Percentiles rank a stretch among this genome's conserved stretches.
Evolutionary conservation across 371 early-diverging fungal species (phyloP).

Genomic region (Globomyces sp.): DNA sequence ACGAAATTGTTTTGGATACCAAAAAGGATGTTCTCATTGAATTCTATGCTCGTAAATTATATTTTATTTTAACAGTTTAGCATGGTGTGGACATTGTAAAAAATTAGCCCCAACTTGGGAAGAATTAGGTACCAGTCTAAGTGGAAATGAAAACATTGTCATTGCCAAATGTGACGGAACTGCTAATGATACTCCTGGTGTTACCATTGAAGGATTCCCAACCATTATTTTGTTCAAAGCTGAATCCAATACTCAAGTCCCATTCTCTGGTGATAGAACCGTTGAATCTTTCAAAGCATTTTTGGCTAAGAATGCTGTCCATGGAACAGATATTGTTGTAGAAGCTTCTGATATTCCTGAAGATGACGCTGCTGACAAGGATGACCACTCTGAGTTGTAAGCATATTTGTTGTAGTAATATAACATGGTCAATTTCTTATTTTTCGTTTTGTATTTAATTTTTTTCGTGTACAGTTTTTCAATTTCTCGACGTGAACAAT

Average conservation of each 20-base stretch:
- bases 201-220: constrained; percentile 90
- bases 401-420: too few relatives aligned
- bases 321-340: constrained; percentile 19
- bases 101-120: constrained; percentile 80
- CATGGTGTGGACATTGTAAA: constrained; percentile 94
- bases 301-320: constrained; percentile 59
- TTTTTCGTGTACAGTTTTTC: too few relatives aligned
- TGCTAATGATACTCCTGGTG: constrained; percentile 82
- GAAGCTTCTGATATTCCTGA: background rate
- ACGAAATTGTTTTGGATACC: constrained; percentile 75
- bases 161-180: constrained; percentile 97
- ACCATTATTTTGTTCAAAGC: constrained; percentile 93
- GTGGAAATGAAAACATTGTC: constrained; percentile 45
- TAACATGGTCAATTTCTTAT: too few relatives aligned
- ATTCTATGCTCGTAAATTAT: constrained; percentile 76
- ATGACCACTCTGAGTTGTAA: too few relatives aligned
- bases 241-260: constrained; percentile 70
- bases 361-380: background rate
- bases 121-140: constrained; percentile 59
- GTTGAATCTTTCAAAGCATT: constrained; percentile 75
- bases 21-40: constrained; percentile 91
- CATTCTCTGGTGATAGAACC: constrained; percentile 83
- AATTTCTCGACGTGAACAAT: too few relatives aligned
- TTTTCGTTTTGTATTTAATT: too few relatives aligned
- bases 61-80: constrained; percentile 8